phyloP scores from a whole-genome alignment of 202 grass and related monocot genomes.

The Bolboschoenoplectus hybrid region DNA sequence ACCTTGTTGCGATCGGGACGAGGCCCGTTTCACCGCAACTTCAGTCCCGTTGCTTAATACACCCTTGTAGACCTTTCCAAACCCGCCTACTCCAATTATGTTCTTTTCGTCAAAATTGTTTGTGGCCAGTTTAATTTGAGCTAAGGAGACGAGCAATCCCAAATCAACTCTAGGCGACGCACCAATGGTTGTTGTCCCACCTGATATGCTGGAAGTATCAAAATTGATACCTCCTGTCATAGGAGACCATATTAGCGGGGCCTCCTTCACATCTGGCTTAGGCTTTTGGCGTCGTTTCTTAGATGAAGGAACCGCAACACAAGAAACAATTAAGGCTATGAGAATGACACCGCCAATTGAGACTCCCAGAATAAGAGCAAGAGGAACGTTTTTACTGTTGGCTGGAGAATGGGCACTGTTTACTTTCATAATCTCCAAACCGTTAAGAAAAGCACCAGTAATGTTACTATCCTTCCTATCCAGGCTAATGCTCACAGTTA shows the following conservation, averaged over 20 bases:
- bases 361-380: slow-evolving; percentile 6
- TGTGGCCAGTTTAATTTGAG: slow-evolving; percentile 55
- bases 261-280: slow-evolving; percentile 42
- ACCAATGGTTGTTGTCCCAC: neutral
- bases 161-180: slow-evolving; percentile 51
- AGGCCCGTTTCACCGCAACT: slow-evolving; percentile 76
- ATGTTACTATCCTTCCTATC: neutral
- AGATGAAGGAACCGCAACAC: neutral
- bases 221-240: slow-evolving; percentile 40
- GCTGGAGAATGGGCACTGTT: neutral
- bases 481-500: slow-evolving; percentile 59
- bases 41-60: slow-evolving; percentile 50
- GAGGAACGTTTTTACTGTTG: neutral
- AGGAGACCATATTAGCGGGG: slow-evolving; percentile 40
- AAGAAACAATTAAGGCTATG: slow-evolving; percentile 30
- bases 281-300: slow-evolving; percentile 28
- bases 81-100: slow-evolving; percentile 70
- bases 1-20: slow-evolving; percentile 50
- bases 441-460: slow-evolving; percentile 59
- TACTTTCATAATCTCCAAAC: slow-evolving; percentile 79
- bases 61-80: slow-evolving; percentile 79
- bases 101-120: slow-evolving; percentile 59
- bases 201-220: slow-evolving; percentile 44
- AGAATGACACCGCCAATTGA: slow-evolving; percentile 37
- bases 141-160: slow-evolving; percentile 54